Evolutionary conservation across 306 rosid species (phyloP).

Genomic region (Trifolium subterraneum): DNA sequence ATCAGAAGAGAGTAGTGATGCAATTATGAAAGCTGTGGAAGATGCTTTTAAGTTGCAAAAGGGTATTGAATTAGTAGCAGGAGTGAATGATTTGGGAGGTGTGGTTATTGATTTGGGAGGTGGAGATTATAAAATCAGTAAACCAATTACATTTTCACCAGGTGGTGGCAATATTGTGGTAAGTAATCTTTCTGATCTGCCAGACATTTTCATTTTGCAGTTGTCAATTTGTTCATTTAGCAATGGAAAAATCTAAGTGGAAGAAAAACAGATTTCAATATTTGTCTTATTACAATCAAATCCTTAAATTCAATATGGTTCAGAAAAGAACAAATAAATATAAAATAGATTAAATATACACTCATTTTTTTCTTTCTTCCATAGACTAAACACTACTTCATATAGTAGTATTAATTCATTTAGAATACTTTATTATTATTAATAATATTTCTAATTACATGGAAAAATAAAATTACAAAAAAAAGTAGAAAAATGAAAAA

Average conservation of each 20-base stretch:
- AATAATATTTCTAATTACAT: too few species aligned
- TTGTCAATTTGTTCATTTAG: background rate
- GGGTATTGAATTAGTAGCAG: conserved; percentile 53
- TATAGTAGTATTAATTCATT: too few species aligned
- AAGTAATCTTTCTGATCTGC: background rate
- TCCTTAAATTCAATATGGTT: too few species aligned
- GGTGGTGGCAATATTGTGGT: conserved; percentile 71
- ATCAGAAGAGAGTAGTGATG: conserved; percentile 56
- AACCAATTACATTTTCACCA: conserved; percentile 56
- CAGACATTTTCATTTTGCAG: background rate
- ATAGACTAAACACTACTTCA: too few species aligned
- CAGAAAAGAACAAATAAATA: too few species aligned
- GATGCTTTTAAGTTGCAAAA: conserved; percentile 52
- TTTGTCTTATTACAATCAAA: too few species aligned
- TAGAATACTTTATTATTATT: too few species aligned
- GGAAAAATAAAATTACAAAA: too few species aligned
- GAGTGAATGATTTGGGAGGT: conserved; percentile 68
- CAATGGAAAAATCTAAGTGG: background rate
- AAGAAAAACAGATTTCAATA: background rate
- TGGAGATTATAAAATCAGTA: conserved; percentile 61
- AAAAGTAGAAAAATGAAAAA: too few species aligned
- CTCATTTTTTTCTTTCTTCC: too few species aligned
- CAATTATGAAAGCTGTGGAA: conserved; percentile 49
- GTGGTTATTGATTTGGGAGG: conserved; percentile 65
- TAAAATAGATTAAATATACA: too few species aligned